Evolutionary conservation across 2,329 filamentous ascomycete genomes (phyloP).

Genomic region (Xylariaceae sp.): DNA sequence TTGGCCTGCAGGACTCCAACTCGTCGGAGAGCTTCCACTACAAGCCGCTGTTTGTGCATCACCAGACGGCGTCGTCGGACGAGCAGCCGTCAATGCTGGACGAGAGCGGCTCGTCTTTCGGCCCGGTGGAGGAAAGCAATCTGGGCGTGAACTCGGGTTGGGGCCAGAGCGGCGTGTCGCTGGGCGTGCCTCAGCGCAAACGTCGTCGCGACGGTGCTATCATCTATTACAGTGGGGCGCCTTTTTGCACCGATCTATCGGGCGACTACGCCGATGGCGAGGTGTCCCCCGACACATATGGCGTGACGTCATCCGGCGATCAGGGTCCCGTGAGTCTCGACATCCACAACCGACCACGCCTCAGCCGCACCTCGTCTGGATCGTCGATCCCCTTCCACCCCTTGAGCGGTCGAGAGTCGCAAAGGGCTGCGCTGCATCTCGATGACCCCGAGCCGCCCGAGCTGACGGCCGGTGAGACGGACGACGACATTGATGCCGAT

Average conservation of each 20-base stretch:
- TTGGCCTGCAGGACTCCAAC: slow-evolving; percentile 26
- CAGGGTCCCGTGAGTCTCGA: slow-evolving; percentile 14
- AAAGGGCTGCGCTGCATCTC: slow-evolving; percentile 17
- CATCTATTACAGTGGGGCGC: slow-evolving; percentile 74
- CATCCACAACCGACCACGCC: slow-evolving; percentile 18
- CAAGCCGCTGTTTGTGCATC: slow-evolving; percentile 53
- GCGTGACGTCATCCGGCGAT: slow-evolving; percentile 39
- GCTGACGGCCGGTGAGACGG: slow-evolving; percentile 24
- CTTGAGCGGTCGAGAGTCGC: slow-evolving; percentile 33
- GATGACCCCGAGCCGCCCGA: slow-evolving; percentile 25
- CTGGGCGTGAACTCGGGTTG: slow-evolving; percentile 37
- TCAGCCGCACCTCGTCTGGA: slow-evolving; percentile 35
- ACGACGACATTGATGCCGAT: slow-evolving; percentile 36
- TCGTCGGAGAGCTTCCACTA: slow-evolving; percentile 50
- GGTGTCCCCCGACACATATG: slow-evolving; percentile 35
- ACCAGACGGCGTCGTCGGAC: slow-evolving; percentile 33
- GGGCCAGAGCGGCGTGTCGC: slow-evolving; percentile 29
- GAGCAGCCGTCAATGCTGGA: slow-evolving; percentile 38
- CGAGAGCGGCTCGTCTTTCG: slow-evolving; percentile 42
- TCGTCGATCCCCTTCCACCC: slow-evolving; percentile 43
- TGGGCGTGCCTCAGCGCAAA: slow-evolving; percentile 41
- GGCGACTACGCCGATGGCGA: slow-evolving; percentile 51
- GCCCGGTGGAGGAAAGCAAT: slow-evolving; percentile 40
- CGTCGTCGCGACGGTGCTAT: slow-evolving; percentile 63
- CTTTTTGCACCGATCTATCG: slow-evolving; percentile 74